These are phyloP conservation scores for Flaveria trinervia DNA, from an alignment of 129 eudicot genomes.

Conservation along the genomic window DNA sequence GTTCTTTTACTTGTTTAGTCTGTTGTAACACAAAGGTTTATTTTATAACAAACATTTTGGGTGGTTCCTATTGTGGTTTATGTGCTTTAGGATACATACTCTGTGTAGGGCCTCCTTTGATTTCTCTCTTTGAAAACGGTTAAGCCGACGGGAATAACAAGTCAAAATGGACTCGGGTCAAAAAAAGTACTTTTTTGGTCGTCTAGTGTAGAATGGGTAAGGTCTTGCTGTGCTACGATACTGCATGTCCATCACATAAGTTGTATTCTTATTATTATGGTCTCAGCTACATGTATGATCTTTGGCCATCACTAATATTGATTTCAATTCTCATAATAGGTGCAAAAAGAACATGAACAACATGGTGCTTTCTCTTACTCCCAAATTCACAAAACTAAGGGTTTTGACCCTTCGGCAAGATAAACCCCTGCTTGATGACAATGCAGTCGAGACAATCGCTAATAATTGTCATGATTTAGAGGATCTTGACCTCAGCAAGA, in stretches of 20 bases:
- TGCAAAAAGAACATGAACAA: constrained; percentile 86
- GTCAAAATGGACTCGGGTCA: neutral
- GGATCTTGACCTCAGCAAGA: constrained; percentile 91
- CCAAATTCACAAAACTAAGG: constrained; percentile 70
- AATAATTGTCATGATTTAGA: constrained; percentile 65
- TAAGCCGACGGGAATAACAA: neutral
- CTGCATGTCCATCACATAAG: neutral
- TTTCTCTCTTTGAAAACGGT: neutral
- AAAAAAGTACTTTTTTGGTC: neutral
- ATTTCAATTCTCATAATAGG: constrained; percentile 36
- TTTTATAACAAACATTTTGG: neutral
- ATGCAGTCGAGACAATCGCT: constrained; percentile 70
- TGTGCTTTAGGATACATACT: neutral
- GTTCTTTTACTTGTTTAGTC: neutral
- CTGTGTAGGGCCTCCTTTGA: neutral
- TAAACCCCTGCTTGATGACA: constrained; percentile 78
- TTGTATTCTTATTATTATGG: neutral
- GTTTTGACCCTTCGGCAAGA: constrained; percentile 76
- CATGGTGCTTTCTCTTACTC: constrained; percentile 77
- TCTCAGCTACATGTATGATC: neutral
- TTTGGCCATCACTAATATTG: neutral
- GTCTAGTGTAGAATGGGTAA: neutral
- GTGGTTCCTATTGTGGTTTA: neutral
- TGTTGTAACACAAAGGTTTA: neutral
- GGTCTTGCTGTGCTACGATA: neutral